Evolutionary conservation across 2,329 filamentous ascomycete genomes (phyloP).

Genomic region (Scytalidium sp.): DNA sequence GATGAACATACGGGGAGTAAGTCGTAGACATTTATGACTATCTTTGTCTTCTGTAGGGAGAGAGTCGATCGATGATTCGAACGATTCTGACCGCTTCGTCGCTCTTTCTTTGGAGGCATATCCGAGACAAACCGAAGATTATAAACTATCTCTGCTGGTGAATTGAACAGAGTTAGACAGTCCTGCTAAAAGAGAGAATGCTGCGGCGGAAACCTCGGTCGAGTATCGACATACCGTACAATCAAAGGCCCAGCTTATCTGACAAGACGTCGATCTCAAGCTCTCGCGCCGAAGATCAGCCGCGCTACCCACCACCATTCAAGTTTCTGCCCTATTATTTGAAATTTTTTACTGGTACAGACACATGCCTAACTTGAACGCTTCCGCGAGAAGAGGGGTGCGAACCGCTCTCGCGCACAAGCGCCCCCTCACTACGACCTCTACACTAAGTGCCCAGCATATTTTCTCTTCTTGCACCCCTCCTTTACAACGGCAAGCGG

Average conservation of each 20-base stretch:
- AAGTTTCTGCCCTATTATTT: background rate
- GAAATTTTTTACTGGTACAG: background rate
- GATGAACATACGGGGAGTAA: slow-evolving; percentile 58
- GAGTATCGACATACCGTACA: background rate
- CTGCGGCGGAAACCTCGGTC: background rate
- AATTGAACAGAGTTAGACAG: too few relatives aligned
- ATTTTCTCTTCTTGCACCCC: slow-evolving; percentile 47
- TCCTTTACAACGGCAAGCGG: slow-evolving; percentile 46
- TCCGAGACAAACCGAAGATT: background rate
- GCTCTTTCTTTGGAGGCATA: background rate
- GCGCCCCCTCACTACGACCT: slow-evolving; percentile 26
- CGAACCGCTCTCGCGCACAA: slow-evolving; percentile 18
- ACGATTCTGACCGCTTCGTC: background rate
- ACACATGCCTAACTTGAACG: slow-evolving; percentile 2
- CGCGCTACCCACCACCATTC: background rate
- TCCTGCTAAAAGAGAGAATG: background rate
- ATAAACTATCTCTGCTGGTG: background rate
- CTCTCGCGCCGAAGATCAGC: background rate
- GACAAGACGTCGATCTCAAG: background rate
- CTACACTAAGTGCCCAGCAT: slow-evolving; percentile 30
- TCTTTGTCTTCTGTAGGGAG: slow-evolving; percentile 69
- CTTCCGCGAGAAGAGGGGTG: slow-evolving; percentile 12
- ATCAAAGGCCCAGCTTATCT: background rate
- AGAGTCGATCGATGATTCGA: slow-evolving; percentile 59
- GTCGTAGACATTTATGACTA: slow-evolving; percentile 77